phyloP scores from a whole-genome alignment of 2,329 filamentous ascomycete species.

The Niveomyces coronatus region DNA sequence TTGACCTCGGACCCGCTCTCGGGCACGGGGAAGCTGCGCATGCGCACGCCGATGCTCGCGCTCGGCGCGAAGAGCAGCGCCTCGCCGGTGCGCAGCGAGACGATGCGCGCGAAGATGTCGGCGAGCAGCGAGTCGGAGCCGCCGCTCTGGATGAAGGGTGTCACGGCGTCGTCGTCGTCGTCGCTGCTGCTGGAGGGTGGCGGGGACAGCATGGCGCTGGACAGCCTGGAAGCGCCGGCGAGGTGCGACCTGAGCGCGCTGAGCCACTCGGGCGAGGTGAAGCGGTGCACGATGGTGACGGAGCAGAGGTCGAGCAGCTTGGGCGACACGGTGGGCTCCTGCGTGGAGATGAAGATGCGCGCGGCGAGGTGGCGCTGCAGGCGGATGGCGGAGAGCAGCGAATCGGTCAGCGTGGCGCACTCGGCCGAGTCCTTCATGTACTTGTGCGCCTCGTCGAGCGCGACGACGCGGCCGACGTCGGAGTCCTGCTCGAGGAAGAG shows the following conservation, averaged over 20 bases:
- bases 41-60: conserved; percentile 25
- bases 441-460: conserved; percentile 67
- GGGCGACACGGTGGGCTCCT: conserved; percentile 60
- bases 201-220: background rate
- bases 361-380: conserved; percentile 57
- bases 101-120: conserved; percentile 32
- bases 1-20: background rate
- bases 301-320: conserved; percentile 58
- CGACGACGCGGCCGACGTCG: conserved; percentile 46
- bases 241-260: conserved; percentile 29
- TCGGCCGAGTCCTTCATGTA: conserved; percentile 50
- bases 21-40: background rate
- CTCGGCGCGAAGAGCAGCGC: conserved; percentile 37
- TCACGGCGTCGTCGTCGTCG: background rate
- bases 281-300: conserved; percentile 57
- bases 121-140: background rate
- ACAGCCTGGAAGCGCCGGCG: conserved; percentile 17
- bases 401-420: conserved; percentile 45
- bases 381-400: conserved; percentile 50
- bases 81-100: conserved; percentile 32
- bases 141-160: background rate
- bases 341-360: conserved; percentile 58
- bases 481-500: conserved; percentile 47
- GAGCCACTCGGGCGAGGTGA: conserved; percentile 54
- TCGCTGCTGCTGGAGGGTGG: background rate